phyloP scores from a whole-genome alignment of 108 stramenopile genomes.

The Conticribra guillardii region DNA sequence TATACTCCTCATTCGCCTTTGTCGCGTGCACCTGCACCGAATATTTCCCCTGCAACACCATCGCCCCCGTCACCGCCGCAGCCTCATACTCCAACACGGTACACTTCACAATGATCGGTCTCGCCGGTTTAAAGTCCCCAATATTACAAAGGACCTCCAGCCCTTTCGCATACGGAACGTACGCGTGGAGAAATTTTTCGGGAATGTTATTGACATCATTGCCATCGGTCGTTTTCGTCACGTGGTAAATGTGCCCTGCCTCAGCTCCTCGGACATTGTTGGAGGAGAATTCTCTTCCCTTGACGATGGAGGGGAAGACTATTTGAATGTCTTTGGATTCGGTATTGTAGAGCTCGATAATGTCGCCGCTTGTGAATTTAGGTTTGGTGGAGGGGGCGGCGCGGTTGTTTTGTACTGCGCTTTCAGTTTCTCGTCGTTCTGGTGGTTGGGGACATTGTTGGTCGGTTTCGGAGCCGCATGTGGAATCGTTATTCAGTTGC shows the following conservation, averaged over 20 bases:
- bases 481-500: too few relatives aligned
- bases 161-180: conserved; percentile 26
- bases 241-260: conserved; percentile 10
- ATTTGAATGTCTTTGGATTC: conserved; percentile 45
- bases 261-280: too few relatives aligned
- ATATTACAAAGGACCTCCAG: conserved; percentile 32
- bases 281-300: not conserved
- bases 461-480: too few relatives aligned
- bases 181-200: conserved; percentile 27
- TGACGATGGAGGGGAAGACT: conserved; percentile 39
- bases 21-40: conserved; percentile 28
- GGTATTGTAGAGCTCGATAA: conserved; percentile 35
- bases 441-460: not conserved
- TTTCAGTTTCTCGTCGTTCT: too few relatives aligned
- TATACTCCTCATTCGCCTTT: conserved; percentile 31
- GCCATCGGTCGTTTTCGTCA: conserved; percentile 37
- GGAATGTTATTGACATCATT: conserved; percentile 22
- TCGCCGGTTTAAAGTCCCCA: conserved; percentile 15
- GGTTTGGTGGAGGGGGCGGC: not conserved
- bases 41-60: conserved; percentile 33
- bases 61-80: conserved; percentile 23
- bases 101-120: conserved; percentile 40
- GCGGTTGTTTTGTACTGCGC: too few relatives aligned
- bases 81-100: conserved; percentile 28
- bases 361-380: conserved; percentile 26